phyloP scores from a whole-genome alignment of 2,329 filamentous ascomycete genomes.

The Curvularia eragrostidis region DNA sequence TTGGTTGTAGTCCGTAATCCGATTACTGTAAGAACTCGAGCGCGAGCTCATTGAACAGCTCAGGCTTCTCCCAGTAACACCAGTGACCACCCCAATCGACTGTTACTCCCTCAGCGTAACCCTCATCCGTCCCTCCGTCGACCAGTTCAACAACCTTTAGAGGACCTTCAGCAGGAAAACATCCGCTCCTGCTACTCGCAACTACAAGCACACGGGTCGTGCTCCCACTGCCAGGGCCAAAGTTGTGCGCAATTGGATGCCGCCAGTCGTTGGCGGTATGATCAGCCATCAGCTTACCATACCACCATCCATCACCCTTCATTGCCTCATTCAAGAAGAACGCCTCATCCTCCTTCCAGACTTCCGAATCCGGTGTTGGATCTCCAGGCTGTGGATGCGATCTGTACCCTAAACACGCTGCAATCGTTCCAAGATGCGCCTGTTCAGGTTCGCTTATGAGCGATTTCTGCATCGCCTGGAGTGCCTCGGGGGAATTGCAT shows the following conservation, averaged over 20 bases:
- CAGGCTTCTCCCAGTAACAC: slow-evolving; percentile 42
- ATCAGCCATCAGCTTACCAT: slow-evolving; percentile 40
- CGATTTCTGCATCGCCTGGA: slow-evolving; percentile 23
- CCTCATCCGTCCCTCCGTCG: slow-evolving; percentile 19
- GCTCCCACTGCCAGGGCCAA: slow-evolving; percentile 25
- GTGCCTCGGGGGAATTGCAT: slow-evolving; percentile 25
- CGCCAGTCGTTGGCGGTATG: slow-evolving; percentile 41
- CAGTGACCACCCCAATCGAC: slow-evolving; percentile 42
- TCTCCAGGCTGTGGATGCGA: slow-evolving; percentile 27
- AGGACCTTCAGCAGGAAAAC: slow-evolving; percentile 36
- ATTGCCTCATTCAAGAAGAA: slow-evolving; percentile 36
- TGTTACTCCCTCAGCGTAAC: slow-evolving; percentile 24
- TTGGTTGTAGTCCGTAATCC: not conserved
- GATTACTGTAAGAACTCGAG: slow-evolving; percentile 19
- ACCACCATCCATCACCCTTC: slow-evolving; percentile 38
- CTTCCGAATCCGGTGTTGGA: slow-evolving; percentile 11
- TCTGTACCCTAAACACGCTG: slow-evolving; percentile 34
- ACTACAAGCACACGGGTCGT: slow-evolving; percentile 31
- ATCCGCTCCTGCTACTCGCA: slow-evolving; percentile 37
- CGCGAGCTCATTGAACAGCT: slow-evolving; percentile 31
- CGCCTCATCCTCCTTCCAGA: slow-evolving; percentile 31
- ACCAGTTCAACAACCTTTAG: slow-evolving; percentile 32
- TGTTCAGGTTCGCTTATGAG: slow-evolving; percentile 19
- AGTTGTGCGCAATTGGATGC: slow-evolving; percentile 27
- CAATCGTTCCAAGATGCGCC: slow-evolving; percentile 32